Conservation (phyloP, 768 basidiomycete genomes). For the Sistotremastrum niveocremeum region DNA sequence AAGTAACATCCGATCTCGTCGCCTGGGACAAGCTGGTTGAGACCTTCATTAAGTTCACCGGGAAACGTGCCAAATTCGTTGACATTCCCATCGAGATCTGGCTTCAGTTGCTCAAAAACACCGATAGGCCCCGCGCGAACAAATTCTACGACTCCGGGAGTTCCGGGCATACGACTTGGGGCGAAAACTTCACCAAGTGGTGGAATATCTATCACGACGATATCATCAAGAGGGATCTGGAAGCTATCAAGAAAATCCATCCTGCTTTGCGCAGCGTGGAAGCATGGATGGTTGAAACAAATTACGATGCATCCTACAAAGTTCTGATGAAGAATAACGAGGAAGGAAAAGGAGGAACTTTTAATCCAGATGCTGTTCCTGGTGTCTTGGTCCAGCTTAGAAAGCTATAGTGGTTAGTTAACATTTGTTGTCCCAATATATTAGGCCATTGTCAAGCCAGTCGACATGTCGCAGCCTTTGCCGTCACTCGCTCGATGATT, state of each 20-base stretch:
- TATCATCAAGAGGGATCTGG: conserved; percentile 29
- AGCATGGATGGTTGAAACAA: conserved; percentile 26
- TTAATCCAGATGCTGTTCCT: too few relatives aligned
- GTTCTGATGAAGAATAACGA: conserved; percentile 12
- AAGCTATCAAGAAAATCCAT: conserved; percentile 28
- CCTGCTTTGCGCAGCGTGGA: conserved; percentile 23
- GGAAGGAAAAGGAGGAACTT: conserved; percentile 6
- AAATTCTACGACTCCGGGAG: conserved; percentile 18
- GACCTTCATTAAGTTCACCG: conserved; percentile 25
- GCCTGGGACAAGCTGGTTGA: conserved; percentile 24
- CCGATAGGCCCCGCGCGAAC: conserved; percentile 20
- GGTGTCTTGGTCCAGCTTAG: too few relatives aligned
- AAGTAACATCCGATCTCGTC: conserved; percentile 24
- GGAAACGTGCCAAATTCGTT: conserved; percentile 20
- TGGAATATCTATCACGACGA: conserved; percentile 32
- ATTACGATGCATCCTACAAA: conserved; percentile 14
- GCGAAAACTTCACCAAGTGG: conserved; percentile 29
- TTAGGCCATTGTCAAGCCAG: too few relatives aligned
- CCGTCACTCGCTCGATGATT: too few relatives aligned
- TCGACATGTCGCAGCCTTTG: too few relatives aligned
- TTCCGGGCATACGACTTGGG: conserved; percentile 13
- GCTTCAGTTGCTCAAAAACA: conserved; percentile 17
- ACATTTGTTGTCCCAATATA: too few relatives aligned
- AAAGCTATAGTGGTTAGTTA: too few relatives aligned
- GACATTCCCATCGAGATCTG: conserved; percentile 22